Base-by-base conservation (phyloP, 73 alveolate genomes). In the Paraurostyla sp. region DNA sequence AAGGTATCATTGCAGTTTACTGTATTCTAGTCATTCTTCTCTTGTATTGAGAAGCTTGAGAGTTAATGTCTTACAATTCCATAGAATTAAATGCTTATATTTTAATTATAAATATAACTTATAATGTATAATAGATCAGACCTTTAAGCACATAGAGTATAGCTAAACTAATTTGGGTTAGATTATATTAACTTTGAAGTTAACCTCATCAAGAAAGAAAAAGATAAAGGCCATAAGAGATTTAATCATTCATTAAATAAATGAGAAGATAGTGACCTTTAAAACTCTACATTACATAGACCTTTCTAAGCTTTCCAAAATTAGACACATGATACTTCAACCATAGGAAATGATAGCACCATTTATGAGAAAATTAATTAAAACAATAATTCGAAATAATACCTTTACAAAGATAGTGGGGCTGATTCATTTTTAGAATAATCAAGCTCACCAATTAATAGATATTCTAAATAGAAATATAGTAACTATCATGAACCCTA, bases 131-230 rank as follows among this genome's bases (percentile, higher is more conserved):
- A n/a, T n/a, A n/a, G n/a, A n/a, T n/a, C 58, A 65, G 41, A 65
- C n/a, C 82, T 65, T 0, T 40, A 65, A 65, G 82, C 82, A 15
- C 82, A 65, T 38, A 65, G 23, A 65, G 82, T 65, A 18, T 56
- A 58, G 18, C 25, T 65, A n/a, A 65, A 65, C 41, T 40, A 65
- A 65, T 65, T 7, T 65, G 11, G 82, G 16, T 38, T 38, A 15
- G 82, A 65, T 15, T 65, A 22, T 38, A 65, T 65, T 1, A 30
- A 65, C 11, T 65, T 65, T 38, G 82, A 65, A 40, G 56, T 65
- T 1, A 65, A 22, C 9, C 41, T 38, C 15, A 40, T 65, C 2
- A 38, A 13, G 32, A 65, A 65, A 65, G 82, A 65, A 16, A 15
- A 38, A 33, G 9, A 38, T 32, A 18, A 7, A 33, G 33, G n/a